phyloP scores from a whole-genome alignment of 73 alveolate species.

The Effrenium voratum region DNA sequence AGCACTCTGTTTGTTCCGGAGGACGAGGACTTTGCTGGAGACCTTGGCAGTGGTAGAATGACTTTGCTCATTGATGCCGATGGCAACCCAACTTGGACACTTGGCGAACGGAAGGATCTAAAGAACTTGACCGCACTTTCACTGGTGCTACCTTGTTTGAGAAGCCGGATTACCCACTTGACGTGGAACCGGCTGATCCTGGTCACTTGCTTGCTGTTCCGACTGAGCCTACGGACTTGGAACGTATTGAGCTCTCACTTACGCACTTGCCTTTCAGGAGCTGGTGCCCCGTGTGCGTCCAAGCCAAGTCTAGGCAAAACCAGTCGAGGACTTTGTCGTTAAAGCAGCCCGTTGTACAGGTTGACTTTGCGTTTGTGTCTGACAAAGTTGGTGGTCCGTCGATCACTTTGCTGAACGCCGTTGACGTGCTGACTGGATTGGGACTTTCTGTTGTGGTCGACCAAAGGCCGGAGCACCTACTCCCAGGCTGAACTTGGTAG shows the following conservation, averaged over 20 bases:
- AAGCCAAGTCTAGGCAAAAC: constrained; percentile 7
- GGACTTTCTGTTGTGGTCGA: background rate
- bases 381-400: background rate
- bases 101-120: too few species aligned
- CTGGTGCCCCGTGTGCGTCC: constrained; percentile 15
- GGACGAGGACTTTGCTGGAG: too few species aligned
- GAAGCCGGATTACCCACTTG: too few species aligned
- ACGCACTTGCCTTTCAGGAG: constrained; percentile 20
- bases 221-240: background rate
- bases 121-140: too few species aligned
- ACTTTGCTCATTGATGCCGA: too few species aligned
- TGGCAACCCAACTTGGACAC: too few species aligned
- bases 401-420: background rate
- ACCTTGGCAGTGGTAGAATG: too few species aligned
- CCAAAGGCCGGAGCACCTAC: background rate
- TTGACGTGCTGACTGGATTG: constrained; percentile 11
- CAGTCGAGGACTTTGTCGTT: constrained; percentile 21
- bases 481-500: constrained; percentile 35
- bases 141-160: too few species aligned
- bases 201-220: too few species aligned
- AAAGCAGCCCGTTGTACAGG: constrained; percentile 54
- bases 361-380: constrained; percentile 1
- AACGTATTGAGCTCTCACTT: background rate
- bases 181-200: too few species aligned
- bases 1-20: too few species aligned